Conservation (phyloP, 208 protist species). For the Leishmania mexicana region DNA sequence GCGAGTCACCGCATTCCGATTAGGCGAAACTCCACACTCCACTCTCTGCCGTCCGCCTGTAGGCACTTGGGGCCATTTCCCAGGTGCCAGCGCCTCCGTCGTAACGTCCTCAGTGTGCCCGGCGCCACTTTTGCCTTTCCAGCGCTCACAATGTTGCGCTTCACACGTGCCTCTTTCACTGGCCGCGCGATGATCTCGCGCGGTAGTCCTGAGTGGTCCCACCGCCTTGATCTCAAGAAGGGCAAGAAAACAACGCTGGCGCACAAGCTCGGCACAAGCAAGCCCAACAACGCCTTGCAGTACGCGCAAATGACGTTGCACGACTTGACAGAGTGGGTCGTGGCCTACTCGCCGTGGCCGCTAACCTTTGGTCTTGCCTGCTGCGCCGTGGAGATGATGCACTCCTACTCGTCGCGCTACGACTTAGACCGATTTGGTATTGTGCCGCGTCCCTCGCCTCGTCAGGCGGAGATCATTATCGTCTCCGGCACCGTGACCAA, state of each 20-base stretch:
- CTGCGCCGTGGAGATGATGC: conserved; percentile 99
- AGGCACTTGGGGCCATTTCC: background rate
- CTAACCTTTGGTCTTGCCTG: conserved; percentile 98
- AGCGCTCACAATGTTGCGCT: conserved; percentile 55
- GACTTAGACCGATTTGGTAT: conserved; percentile 98
- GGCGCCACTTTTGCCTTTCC: background rate
- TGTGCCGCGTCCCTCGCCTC: conserved; percentile 94
- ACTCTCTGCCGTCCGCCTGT: background rate
- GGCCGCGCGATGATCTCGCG: conserved; percentile 91
- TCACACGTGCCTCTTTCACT: conserved; percentile 57
- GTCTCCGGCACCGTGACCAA: conserved; percentile 99
- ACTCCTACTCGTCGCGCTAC: conserved; percentile 95
- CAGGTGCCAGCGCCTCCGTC: background rate
- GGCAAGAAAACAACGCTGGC: conserved; percentile 88
- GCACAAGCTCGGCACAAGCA: conserved; percentile 91
- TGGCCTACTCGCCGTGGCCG: conserved; percentile 97
- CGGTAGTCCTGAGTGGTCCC: conserved; percentile 90
- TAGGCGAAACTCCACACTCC: background rate
- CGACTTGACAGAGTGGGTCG: conserved; percentile 89
- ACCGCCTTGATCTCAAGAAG: conserved; percentile 89
- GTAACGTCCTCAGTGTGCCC: background rate
- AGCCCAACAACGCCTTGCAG: conserved; percentile 91
- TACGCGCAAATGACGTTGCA: conserved; percentile 93
- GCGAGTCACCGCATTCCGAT: background rate
- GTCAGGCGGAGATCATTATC: conserved; percentile 98